Evolutionary conservation across 2,329 filamentous ascomycete species (phyloP), one percentile per base, ranked within the genome.

Genomic region (Chalaropsis thielavioides): DNA sequence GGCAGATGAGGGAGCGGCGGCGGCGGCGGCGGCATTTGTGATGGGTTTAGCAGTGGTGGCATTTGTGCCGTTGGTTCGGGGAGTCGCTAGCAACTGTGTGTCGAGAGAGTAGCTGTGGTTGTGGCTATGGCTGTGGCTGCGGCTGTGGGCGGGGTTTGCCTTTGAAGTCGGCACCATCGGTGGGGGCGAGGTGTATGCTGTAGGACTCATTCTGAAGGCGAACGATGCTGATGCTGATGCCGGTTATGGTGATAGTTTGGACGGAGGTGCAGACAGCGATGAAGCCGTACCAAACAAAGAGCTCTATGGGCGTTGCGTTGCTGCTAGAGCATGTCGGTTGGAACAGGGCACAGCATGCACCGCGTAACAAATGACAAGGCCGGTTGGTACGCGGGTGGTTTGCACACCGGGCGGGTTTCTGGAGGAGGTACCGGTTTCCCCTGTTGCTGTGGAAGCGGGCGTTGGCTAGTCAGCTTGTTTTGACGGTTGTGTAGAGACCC

Each of bases 21-120:
- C 69, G 69, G 40, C 68, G 64, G 62, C 62, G 10, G 61, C 5
- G 22, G 31, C 40, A 40, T 19, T 31, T 4, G 51, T 43, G 62
- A 13, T 27, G 22, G 24, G 22, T 31, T 35, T 43, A 46, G 13
- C 13, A n/a, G 54, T 13, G 15, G 61, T 68, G 68, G 71, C 72
- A 69, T 72, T 71, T 35, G 69, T 70, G 44, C 70, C 70, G 61
- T 69, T 68, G 66, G 70, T 70, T 68, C 70, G 70, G 40, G 72
- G 67, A 58, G 73, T 70, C 65, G 72, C 70, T 62, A 69, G 70
- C 66, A 72, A 69, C 67, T 70, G 70, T 65, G 70, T 69, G 69
- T 73, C 70, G 67, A 69, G 68, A 66, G 73, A 74, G 70, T 75
- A 72, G 66, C 71, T 68, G 68, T 70, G 70, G 35, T 41, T 38